Evolutionary conservation across 257 asterid genomes (phyloP), one percentile per base, ranked within the genome.

Genomic region (Gentiana macrophylla): DNA sequence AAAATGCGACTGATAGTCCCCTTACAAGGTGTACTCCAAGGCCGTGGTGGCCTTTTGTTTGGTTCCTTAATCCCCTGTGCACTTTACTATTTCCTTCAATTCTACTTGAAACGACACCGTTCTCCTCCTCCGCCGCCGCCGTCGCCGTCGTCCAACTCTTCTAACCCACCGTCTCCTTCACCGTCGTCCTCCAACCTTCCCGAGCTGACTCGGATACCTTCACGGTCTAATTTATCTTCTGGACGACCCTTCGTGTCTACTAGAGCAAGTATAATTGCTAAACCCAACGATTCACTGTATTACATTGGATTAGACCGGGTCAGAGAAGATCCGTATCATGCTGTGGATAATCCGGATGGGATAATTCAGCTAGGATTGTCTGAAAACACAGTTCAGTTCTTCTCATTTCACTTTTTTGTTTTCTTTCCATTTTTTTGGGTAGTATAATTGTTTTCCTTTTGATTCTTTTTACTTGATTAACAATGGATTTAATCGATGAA

Each of bases 41-140:
- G 96, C 57, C 62, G 86, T 74, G 95, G 95, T 3, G 96, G 98
- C 9, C 60, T 91, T 10, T 70, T 91, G 61, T 79, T 91, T 41
- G 98, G 98, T 13, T 84, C 98, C 10, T 70, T 91, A 34, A 91
- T 91, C 60, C 98, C 98, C 3, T 91, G 98, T 66, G 86, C 95
- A 3, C 60, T 86, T 32, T 81, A 77, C 71, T 91, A 91, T 67
- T 91, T 91, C 71, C 85, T 91, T 12, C 96, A 87, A 49, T 81
- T 84, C 47, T 78, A 91, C 83, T 79, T 74, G 11, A 91, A 87
- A 77, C 85, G 96, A 34, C 79, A 67, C 78, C 98, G 98, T 62
- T 65, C 94, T 4, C 41, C 65, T 4, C 70, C 74, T 4, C 62
- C 84, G 3, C 32, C 70, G 77, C 9, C 46, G 35, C 24, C 24